Evolutionary conservation across 352 stramenopile genomes (phyloP).

Genomic region (Thalassiosira livingstoniorum): DNA sequence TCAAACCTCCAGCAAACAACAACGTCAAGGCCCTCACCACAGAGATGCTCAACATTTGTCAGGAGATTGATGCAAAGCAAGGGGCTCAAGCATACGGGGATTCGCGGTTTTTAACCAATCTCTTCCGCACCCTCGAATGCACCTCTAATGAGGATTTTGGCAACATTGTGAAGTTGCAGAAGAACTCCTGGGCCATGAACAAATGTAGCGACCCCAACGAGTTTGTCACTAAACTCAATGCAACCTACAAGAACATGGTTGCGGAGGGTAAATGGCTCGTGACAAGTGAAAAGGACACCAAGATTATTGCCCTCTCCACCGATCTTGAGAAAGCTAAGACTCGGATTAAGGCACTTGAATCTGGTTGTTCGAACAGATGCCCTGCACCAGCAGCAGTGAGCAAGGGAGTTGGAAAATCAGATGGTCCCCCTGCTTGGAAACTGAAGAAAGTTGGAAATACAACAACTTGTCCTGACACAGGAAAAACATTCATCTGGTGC

Average conservation of each 20-base stretch:
- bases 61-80: conserved; percentile 1
- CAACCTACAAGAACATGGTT: conserved; percentile 34
- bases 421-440: background rate
- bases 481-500: background rate
- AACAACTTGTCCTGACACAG: background rate
- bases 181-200: background rate
- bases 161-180: background rate
- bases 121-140: background rate
- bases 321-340: conserved; percentile 14
- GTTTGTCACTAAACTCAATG: no score
- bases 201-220: no score
- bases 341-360: background rate
- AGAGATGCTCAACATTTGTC: background rate
- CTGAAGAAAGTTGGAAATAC: no score
- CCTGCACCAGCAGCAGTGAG: conserved; percentile 1
- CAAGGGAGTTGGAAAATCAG: conserved; percentile 18
- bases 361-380: no score
- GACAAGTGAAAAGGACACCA: conserved; percentile 21
- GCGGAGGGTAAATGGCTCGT: conserved; percentile 15
- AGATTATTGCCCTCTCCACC: conserved; percentile 32
- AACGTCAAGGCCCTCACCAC: background rate
- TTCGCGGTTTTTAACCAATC: background rate
- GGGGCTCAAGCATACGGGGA: background rate
- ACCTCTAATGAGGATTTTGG: conserved; percentile 1
- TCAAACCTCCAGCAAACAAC: background rate